A percentile compares a stretch with the other conserved stretches of the same genome.
Conservation (phyloP, 495 filamentous ascomycete species). For the Daldinia caldariorum region DNA sequence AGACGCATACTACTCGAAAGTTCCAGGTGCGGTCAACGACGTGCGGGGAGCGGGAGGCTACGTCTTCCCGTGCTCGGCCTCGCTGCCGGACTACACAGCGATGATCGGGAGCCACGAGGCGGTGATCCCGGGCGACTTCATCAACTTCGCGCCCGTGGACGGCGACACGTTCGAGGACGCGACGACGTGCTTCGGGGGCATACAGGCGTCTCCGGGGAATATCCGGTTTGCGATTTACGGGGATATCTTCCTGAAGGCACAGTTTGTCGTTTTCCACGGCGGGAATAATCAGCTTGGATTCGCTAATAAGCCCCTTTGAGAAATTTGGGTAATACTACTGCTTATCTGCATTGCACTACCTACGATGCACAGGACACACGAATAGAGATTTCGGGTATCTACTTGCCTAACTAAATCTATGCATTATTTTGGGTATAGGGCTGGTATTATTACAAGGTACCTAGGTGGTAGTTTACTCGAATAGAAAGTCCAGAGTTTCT, state of each 20-base stretch:
- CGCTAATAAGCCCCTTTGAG: conserved; percentile 59
- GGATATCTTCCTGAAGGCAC: conserved; percentile 84
- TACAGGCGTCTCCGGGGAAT: conserved; percentile 67
- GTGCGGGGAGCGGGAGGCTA: conserved; percentile 70
- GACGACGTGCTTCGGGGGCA: conserved; percentile 70
- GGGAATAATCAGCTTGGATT: conserved; percentile 67
- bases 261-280: conserved; percentile 80
- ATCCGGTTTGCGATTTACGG: conserved; percentile 79
- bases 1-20: conserved; percentile 72
- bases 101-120: conserved; percentile 66
- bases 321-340: no score
- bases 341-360: not conserved
- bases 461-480: not conserved
- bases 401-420: not conserved
- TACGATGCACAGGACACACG: no score
- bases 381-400: not conserved
- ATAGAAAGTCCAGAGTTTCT: not conserved
- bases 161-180: conserved; percentile 51
- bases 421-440: not conserved
- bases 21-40: conserved; percentile 64
- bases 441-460: not conserved
- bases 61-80: conserved; percentile 69
- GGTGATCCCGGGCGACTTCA: conserved; percentile 66
- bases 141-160: conserved; percentile 66
- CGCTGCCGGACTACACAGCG: conserved; percentile 70